Base-by-base conservation (phyloP, 768 basidiomycete species). In the Piloderma croceum region DNA sequence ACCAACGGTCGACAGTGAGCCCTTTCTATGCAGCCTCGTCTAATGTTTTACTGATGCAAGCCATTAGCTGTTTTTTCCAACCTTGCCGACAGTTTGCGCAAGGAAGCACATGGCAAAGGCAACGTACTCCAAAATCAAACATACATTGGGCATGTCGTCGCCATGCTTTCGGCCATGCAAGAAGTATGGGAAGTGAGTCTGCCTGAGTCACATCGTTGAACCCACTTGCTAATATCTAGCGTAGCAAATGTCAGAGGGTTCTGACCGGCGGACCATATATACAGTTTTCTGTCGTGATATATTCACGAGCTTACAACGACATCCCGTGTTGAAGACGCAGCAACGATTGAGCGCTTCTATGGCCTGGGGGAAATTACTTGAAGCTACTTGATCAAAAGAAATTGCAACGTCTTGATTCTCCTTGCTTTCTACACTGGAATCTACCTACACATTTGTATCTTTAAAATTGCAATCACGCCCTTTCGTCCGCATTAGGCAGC, bases 121-220 rank as follows among this genome's bases (percentile, higher is more conserved):
- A 9, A 66, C 38, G 52, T 48, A 21, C 48, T 56, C 21, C 57
- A 63, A 43, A 66, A 69, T 49, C 56, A 70, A 41, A 50, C 42
- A 15, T 72, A 68, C 32, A 49, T 69, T 12, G 66, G 67, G 4
- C 60, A 67, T 36, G 60, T 71, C 34, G 61, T 69, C 5, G 61
- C 49, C 24, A 68, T 80, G 60, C 61, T 81, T 21, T 68, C 72
- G 17, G 58, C 70, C 2, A 76, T 83, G 74, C 61, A 72, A 17
- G 63, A 65, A 22, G 68, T 68, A 27, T 60, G 42, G 15, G n/a
- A 37, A 37, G 42, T 19, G 35, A 22, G 11, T 15, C 31, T 27
- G 42, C 15, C 29, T 43, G 36, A 27, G 31, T 13, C 10, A 35
- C 9, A 36, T 17, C 18, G 19, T 19, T 15, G 25, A 19, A 24